Evolutionary conservation across 1,139 yeast genomes (phyloP).

Genomic region (Groenewaldozyma auringiensis): DNA sequence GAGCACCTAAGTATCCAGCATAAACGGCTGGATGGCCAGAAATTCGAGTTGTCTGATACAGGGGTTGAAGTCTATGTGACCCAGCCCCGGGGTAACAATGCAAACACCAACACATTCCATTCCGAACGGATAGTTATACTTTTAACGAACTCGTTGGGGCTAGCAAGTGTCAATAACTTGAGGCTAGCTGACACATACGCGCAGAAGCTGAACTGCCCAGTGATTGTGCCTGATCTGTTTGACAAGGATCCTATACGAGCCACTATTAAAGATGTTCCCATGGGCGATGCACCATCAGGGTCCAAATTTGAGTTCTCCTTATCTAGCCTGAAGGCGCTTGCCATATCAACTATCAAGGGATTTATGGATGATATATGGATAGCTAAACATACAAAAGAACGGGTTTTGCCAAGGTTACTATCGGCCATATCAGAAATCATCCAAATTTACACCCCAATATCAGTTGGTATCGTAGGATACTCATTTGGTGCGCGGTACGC

Average conservation of each 20-base stretch:
- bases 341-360: slow-evolving; percentile 30
- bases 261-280: slow-evolving; percentile 22
- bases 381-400: slow-evolving; percentile 32
- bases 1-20: background rate
- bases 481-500: slow-evolving; percentile 37
- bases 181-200: slow-evolving; percentile 28
- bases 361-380: slow-evolving; percentile 36
- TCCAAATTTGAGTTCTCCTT: slow-evolving; percentile 20
- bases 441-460: slow-evolving; percentile 29
- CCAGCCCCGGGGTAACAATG: background rate
- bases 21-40: slow-evolving; percentile 18
- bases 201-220: slow-evolving; percentile 22
- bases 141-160: slow-evolving; percentile 30
- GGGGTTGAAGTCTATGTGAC: slow-evolving; percentile 24
- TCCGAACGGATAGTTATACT: slow-evolving; percentile 21
- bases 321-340: slow-evolving; percentile 27
- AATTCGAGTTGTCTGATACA: slow-evolving; percentile 21
- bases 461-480: slow-evolving; percentile 32
- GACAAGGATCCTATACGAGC: slow-evolving; percentile 29
- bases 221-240: slow-evolving; percentile 30
- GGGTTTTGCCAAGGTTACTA: slow-evolving; percentile 28
- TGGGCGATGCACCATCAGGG: slow-evolving; percentile 9
- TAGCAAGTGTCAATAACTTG: slow-evolving; percentile 25
- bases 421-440: slow-evolving; percentile 30
- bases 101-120: slow-evolving; percentile 6